Base-by-base conservation (phyloP, 2,329 filamentous ascomycete species). In the Cercospora nicotianae region DNA sequence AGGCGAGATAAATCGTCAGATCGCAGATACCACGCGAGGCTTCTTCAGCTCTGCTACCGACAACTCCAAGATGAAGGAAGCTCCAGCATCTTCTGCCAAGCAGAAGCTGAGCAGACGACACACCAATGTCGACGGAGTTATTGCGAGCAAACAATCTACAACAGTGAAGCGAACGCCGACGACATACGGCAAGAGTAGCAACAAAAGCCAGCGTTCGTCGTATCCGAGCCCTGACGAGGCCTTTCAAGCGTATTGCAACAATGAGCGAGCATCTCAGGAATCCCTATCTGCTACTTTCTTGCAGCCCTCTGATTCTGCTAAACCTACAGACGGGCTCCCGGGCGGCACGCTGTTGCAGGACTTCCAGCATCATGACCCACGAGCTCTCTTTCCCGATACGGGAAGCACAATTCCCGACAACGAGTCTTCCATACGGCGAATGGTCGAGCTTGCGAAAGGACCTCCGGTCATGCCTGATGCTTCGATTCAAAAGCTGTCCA, bases 361-460 rank as follows among this genome's bases (percentile, higher is more conserved):
- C 36, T 82, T 81, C 61, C 75, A 71, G 18, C 61, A 76, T 13
- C 81, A 82, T 67, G 78, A 83, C 30, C 80, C 81, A 1, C 73
- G 73, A 45, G 72, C 74, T 39, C 75, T 82, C 75, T 83, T 82
- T 66, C 75, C 74, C 58, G 78, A 80, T 31, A 75, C 75, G 45
- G 82, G 80, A 13, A 82, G 78, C 67, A 83, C 82, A 0, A 71
- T 82, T 13, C 78, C 79, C 3, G 80, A 82, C 67, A 80, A 78
- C 36, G 80, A 79, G 33, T 76, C 78, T 10, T 81, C 78, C 18
- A 79, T 82, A 68, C 76, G 80, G 69, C 75, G 76, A n/a, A 69
- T 83, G 60, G 61, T 82, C 28, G 78, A 80, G 39, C 75, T 76
- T 39, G 76, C 79, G 18, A 60, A 12, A 28, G 28, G 57, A 23